Evolutionary conservation across 2,329 filamentous ascomycete species (phyloP), one percentile per base, ranked within the genome.

Genomic region (Fusarium penzigii): DNA sequence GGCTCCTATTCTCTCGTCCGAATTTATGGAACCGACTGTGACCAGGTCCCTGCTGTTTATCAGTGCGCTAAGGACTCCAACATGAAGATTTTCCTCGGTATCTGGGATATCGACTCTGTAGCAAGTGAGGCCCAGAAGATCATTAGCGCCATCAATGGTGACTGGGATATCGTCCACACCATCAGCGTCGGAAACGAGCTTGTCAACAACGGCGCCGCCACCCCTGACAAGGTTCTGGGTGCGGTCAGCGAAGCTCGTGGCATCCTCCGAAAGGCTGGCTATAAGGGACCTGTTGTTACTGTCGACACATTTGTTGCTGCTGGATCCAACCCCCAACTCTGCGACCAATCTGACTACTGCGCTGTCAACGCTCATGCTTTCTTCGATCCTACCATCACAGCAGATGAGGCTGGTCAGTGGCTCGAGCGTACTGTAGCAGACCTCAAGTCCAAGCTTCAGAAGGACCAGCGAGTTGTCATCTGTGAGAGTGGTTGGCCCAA

Each of bases 401-500:
- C 90, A 1, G 71, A 75, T 1, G 71, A 82, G 32, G 85, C 90
- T 3, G 91, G 91, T 4, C 61, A 69, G 1, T 96, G 90, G 70
- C 81, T 92, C 39, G 70, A 76, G 39, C 74, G 76, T 25, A 84
- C 86, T 57, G 79, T 83, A 29, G 55, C 65, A 11, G 68, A 67
- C 25, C 70, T 84, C 39, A 70, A 71, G 54, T 67, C 68, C 42
- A 73, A 72, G 56, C 65, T 82, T 12, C 63, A 72, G 5, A 64
- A 75, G 52, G 68, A 60, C 58, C 87, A 90, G 71, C 78, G 79
- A 42, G 79, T 89, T 32, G 77, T 93, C 38, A 85, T 95, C 60
- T 91, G 89, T 2, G 92, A 96, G 76, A 87, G 87, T 3, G 92
- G 92, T 46, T 96, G 91, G 91, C 91, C 91, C 40, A 85, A 82